Conservation (phyloP, 2,329 filamentous ascomycete genomes). For the Chalara sp. region DNA sequence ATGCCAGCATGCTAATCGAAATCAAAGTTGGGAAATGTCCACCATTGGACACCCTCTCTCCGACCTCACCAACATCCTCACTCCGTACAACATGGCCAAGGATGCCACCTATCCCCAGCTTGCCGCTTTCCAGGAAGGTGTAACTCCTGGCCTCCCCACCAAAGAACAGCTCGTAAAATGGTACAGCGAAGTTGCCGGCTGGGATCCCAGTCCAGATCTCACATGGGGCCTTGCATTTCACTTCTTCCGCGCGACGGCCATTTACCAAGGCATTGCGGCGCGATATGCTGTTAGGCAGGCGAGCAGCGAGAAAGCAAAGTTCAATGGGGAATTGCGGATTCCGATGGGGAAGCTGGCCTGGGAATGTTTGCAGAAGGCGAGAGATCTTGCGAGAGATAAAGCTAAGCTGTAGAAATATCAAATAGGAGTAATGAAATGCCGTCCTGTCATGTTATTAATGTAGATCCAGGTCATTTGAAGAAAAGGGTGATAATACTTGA, state of each 20-base stretch:
- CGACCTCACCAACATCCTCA: constrained; percentile 75
- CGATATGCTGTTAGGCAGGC: constrained; percentile 80
- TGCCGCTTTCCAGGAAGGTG: constrained; percentile 36
- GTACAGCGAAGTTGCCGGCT: constrained; percentile 64
- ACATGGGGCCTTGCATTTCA: constrained; percentile 56
- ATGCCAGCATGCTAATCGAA: no score
- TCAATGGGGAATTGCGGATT: constrained; percentile 62
- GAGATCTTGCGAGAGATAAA: constrained; percentile 27
- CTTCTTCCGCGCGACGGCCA: constrained; percentile 53
- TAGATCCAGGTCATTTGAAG: no score
- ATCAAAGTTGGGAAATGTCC: constrained; percentile 82
- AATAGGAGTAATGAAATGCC: neutral
- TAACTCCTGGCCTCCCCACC: constrained; percentile 43
- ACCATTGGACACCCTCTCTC: constrained; percentile 94
- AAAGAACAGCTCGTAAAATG: constrained; percentile 53
- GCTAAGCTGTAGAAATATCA: constrained; percentile 32
- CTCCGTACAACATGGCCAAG: constrained; percentile 33
- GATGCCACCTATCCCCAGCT: constrained; percentile 27
- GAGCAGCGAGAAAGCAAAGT: constrained; percentile 73
- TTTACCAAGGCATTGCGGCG: constrained; percentile 86
- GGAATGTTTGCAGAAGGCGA: constrained; percentile 55
- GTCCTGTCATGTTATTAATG: no score
- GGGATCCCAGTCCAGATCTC: constrained; percentile 59
- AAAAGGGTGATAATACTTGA: no score
- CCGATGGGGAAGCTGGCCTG: constrained; percentile 76